These are phyloP conservation scores for Nicotiana sylvestris DNA, from an alignment of 257 asterid genomes.

Conservation along the genomic window DNA sequence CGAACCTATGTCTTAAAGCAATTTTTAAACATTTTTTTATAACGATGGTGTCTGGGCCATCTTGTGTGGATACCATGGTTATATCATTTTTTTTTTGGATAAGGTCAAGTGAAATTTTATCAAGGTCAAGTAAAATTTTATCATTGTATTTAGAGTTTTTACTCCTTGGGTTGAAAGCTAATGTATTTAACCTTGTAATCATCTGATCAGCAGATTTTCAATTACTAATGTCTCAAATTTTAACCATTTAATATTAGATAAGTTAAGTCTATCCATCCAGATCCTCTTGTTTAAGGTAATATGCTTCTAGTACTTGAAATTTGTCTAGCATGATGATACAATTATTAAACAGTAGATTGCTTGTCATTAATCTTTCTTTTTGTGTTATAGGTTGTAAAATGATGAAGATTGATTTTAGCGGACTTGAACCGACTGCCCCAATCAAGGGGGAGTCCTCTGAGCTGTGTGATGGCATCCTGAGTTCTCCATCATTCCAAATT, in stretches of 20 bases:
- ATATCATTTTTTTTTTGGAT: no score
- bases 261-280: not conserved
- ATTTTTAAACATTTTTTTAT: no score
- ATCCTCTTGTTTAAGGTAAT: not conserved
- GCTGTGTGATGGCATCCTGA: slow-evolving; percentile 34
- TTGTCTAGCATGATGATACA: not conserved
- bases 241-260: not conserved
- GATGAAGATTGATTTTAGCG: slow-evolving; percentile 74
- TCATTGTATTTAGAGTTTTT: no score
- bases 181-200: not conserved
- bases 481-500: slow-evolving; percentile 55
- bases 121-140: no score
- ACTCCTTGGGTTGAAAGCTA: no score
- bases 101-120: no score
- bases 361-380: not conserved
- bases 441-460: slow-evolving; percentile 37
- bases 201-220: not conserved
- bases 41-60: no score
- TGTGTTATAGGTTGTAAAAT: slow-evolving; percentile 25
- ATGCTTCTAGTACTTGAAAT: not conserved
- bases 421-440: slow-evolving; percentile 55
- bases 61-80: no score
- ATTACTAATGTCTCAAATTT: not conserved
- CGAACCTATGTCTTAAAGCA: no score
- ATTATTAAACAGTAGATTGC: not conserved